Base-by-base conservation (phyloP, 108 stramenopile species). In the Skeletonema costatum region DNA sequence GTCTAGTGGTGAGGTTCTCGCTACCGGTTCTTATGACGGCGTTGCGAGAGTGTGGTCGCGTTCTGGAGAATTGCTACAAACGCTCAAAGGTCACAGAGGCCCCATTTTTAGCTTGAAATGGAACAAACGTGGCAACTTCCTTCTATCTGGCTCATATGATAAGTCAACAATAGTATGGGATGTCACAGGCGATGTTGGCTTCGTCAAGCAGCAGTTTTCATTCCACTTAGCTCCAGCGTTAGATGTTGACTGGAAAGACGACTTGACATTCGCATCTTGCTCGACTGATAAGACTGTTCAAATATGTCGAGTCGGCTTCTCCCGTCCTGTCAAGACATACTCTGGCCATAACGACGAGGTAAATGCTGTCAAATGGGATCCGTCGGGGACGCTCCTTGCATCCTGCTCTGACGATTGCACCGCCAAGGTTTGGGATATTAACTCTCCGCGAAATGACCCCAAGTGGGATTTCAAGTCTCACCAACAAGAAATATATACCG, bases 361-460 rank as follows among this genome's bases (percentile, higher is more conserved):
- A 2, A 98, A 98, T 83, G 95, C 97, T 16, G 96, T 98, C 72
- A 96, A 94, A 65, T 98, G 98, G 98, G 93, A 93, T 85, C 97
- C 98, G 16, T 94, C 88, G 10, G 98, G 98, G 14, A 81, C 68
- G 1, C 80, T 96, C 16, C 90, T 98, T 35, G 98, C 98, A 29
- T 93, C 91, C 64, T 97, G 97, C 68, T 97, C 97, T 8, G 98
- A 98, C 71, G 98, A 98, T 86, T 92, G 91, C 68, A 97, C 98
- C 21, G 98, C 97, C 68, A 98, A 98, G 86, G 91, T 98, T 1
- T 95, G 96, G 94, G 92, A 92, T 68, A 85, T 93, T 2, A 80
- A 77, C 38, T 88, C 86, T 41, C 75, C 82, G 48, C 77, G 87
- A 51, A 75, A 64, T 69, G 80, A 85, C 10, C 93, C 93, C 10